These are phyloP conservation scores for Naganishia vishniacii DNA, from an alignment of 768 basidiomycete genomes.

Conservation along the genomic window DNA sequence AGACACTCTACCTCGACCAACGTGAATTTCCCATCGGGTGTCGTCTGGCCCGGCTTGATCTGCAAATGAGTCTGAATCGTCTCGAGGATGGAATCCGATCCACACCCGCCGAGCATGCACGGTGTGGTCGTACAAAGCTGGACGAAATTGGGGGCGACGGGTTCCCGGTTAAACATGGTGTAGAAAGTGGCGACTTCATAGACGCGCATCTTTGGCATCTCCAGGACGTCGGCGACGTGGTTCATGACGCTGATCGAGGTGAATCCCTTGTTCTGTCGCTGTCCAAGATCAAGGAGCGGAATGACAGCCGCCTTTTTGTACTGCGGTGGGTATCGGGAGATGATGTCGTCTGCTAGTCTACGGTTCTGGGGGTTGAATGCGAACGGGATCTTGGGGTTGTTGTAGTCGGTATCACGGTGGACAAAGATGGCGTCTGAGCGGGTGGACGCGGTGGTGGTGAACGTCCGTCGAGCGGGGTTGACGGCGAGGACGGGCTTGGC, in stretches of 20 bases:
- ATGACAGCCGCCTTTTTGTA: slow-evolving; percentile 99
- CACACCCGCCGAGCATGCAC: slow-evolving; percentile 74
- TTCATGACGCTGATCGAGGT: slow-evolving; percentile 99
- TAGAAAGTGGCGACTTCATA: slow-evolving; percentile 99
- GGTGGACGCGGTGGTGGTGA: slow-evolving; percentile 6
- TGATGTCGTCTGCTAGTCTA: slow-evolving; percentile 80
- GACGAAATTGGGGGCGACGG: slow-evolving; percentile 86
- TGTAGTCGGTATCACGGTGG: slow-evolving; percentile 88
- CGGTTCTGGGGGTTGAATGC: slow-evolving; percentile 73
- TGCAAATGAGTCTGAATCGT: slow-evolving; percentile 76
- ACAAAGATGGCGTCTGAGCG: slow-evolving; percentile 18
- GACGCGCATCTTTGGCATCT: slow-evolving; percentile 95
- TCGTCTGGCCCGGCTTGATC: slow-evolving; percentile 83
- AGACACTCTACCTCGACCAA: slow-evolving; percentile 97
- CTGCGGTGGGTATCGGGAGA: slow-evolving; percentile 87
- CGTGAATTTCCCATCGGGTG: slow-evolving; percentile 91
- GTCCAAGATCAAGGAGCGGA: slow-evolving; percentile 89
- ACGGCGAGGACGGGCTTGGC: not conserved
- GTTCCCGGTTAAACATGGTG: slow-evolving; percentile 99
- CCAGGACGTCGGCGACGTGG: slow-evolving; percentile 85
- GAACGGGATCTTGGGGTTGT: slow-evolving; percentile 94
- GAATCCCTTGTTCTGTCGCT: slow-evolving; percentile 97
- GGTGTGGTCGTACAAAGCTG: slow-evolving; percentile 99
- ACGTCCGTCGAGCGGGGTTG: slow-evolving; percentile 10
- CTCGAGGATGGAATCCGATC: slow-evolving; percentile 51